Evolutionary conservation across 257 asterid genomes (phyloP), one percentile per base, ranked within the genome.

Genomic region (Solanum tarijense): DNA sequence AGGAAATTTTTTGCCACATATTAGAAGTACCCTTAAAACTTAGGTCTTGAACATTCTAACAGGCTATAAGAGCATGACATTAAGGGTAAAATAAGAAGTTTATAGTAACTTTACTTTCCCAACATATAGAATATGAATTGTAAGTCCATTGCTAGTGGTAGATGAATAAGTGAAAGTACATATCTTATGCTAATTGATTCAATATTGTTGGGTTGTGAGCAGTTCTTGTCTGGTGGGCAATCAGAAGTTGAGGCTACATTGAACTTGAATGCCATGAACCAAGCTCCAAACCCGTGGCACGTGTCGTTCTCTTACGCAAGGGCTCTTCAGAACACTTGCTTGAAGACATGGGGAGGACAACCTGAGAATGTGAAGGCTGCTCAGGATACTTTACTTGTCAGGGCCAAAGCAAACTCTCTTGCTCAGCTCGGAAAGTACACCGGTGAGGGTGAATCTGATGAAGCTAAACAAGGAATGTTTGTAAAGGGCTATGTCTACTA

Each of bases 401-500:
- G 97, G 73, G 98, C 98, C 84, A 93, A 91, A 87, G 93, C 96
- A 60, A 95, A 95, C 93, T 95, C 97, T 32, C 91, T 93, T 87
- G 98, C 98, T 43, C 98, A 95, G 90, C 98, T 94, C 29, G 97
- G 98, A 31, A 94, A 95, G 74, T 94, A 94, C 95, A 91, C 96
- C 0, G 93, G 92, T 2, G 98, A 94, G 72, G 96, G 97, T 23
- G 98, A 95, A 88, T 93, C 97, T 3, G 98, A 93, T 86, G 97
- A 94, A 85, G 97, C 98, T 89, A 95, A 93, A 89, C 69, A 95
- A 88, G 97, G 93, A 65, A 87, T 94, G 98, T 95, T 93, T 74
- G 97, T 93, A 48, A 95, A 94, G 93, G 97, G 94, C 81, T 94
- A 95, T 86, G 88, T 86, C 86, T 95, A 94, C 94, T 94, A 87